Conservation (phyloP, 768 basidiomycete species). For the Russula sp. region DNA sequence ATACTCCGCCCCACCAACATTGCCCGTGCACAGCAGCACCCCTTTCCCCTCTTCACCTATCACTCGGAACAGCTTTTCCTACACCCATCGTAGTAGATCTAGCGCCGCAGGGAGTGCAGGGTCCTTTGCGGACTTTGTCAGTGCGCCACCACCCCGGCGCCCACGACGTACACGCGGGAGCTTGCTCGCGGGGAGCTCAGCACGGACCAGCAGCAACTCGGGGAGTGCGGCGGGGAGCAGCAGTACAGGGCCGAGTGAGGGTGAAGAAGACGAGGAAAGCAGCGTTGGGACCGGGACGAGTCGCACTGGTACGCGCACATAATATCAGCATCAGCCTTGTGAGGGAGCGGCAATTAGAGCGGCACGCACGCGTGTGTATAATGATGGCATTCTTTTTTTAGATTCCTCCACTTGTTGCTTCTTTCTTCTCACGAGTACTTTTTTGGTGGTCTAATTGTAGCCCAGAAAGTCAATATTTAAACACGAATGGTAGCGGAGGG, state of each 20-base stretch:
- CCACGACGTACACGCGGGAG: constrained; percentile 20
- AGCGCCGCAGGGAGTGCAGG: constrained; percentile 33
- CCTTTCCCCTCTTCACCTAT: constrained; percentile 14
- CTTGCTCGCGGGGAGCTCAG: constrained; percentile 21
- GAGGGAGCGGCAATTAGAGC: neutral
- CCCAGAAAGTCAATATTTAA: neutral
- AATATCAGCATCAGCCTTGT: neutral
- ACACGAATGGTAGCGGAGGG: neutral
- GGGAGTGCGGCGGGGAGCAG: constrained; percentile 21
- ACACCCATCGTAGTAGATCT: constrained; percentile 28
- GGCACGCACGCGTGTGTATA: neutral
- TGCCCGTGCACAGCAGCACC: constrained; percentile 45
- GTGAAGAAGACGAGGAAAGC: constrained; percentile 29
- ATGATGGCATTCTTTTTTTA: neutral
- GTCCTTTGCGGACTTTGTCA: constrained; percentile 54
- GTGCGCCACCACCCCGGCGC: constrained; percentile 37
- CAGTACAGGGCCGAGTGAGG: constrained; percentile 37
- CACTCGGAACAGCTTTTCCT: neutral
- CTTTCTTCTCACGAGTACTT: neutral
- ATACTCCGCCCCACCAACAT: constrained; percentile 27
- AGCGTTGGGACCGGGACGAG: constrained; percentile 5
- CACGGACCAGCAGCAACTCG: constrained; percentile 15
- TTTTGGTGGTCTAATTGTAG: constrained; percentile 9
- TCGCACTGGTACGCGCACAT: constrained; percentile 1
- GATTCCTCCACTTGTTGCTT: constrained; percentile 7